Percentiles rank a stretch among this genome's conserved stretches.
Evolutionary conservation across 2,329 filamentous ascomycete species (phyloP).

Genomic region (Escovopsis sp.): DNA sequence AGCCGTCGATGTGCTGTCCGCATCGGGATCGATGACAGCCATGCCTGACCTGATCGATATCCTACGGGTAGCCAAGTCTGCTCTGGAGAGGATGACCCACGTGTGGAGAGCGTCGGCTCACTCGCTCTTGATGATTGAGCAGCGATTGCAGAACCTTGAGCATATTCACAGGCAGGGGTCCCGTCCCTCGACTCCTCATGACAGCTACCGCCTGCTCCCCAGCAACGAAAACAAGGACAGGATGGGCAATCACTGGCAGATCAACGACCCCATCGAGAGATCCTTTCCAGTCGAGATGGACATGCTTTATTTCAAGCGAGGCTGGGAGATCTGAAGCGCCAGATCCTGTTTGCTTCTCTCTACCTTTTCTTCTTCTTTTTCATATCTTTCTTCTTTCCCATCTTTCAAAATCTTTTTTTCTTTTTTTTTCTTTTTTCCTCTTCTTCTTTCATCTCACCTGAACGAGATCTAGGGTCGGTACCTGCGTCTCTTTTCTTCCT

Average conservation of each 20-base stretch:
- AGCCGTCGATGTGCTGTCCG: constrained; percentile 51
- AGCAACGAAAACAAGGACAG: constrained; percentile 13
- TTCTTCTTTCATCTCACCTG: too few species aligned
- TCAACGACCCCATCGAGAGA: constrained; percentile 20
- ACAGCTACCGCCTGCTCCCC: constrained; percentile 18
- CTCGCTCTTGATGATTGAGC: constrained; percentile 33
- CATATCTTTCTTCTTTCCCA: neutral
- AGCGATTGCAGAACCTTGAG: constrained; percentile 20
- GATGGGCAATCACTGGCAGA: constrained; percentile 19
- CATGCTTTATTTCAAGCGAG: constrained; percentile 18
- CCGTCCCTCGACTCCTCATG: constrained; percentile 12
- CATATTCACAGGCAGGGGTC: constrained; percentile 19
- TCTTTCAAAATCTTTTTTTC: neutral
- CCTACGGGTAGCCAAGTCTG: constrained; percentile 36
- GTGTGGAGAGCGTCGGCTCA: constrained; percentile 45
- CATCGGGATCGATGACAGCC: constrained; percentile 37
- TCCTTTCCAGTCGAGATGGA: constrained; percentile 24
- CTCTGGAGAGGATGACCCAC: constrained; percentile 39
- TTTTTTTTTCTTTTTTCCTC: neutral
- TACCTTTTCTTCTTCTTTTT: neutral
- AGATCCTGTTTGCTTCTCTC: too few species aligned
- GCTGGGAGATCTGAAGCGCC: neutral
- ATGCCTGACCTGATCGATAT: constrained; percentile 38
- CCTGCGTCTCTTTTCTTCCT: neutral
- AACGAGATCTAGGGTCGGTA: too few species aligned